Evolutionary conservation across 768 basidiomycete species (phyloP).

Genomic region (Coprinopsis sp.): DNA sequence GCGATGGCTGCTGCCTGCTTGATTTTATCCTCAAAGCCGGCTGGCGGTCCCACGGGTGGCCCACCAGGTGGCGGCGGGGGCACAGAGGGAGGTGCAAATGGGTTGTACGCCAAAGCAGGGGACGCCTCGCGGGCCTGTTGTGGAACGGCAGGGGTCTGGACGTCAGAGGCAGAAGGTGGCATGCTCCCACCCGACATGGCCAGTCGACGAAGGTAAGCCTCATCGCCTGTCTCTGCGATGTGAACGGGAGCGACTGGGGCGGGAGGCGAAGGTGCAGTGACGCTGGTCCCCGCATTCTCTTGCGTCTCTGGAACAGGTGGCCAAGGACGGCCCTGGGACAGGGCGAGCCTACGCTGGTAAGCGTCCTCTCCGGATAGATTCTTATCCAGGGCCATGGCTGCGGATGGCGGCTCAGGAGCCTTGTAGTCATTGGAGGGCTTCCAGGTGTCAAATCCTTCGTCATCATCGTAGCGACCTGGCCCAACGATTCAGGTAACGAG

Average conservation of each 20-base stretch:
- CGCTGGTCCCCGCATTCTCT: slow-evolving; percentile 14
- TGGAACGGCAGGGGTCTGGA: slow-evolving; percentile 17
- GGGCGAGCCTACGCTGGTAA: slow-evolving; percentile 68
- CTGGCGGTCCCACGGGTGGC: slow-evolving; percentile 25
- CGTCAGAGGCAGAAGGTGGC: slow-evolving; percentile 20
- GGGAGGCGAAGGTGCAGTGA: neutral
- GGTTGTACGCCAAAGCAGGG: slow-evolving; percentile 60
- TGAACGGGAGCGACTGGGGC: slow-evolving; percentile 13
- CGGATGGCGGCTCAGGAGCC: slow-evolving; percentile 22
- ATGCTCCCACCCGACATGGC: slow-evolving; percentile 46
- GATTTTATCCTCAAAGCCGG: slow-evolving; percentile 57
- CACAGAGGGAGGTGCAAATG: slow-evolving; percentile 60
- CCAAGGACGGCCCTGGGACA: slow-evolving; percentile 40
- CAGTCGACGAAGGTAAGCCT: slow-evolving; percentile 60
- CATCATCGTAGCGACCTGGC: slow-evolving; percentile 43
- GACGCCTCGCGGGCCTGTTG: slow-evolving; percentile 28
- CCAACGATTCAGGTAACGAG: slow-evolving; percentile 6
- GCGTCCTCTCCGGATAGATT: slow-evolving; percentile 74
- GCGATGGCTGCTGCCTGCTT: slow-evolving; percentile 83
- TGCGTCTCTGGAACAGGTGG: neutral
- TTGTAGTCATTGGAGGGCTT: slow-evolving; percentile 23
- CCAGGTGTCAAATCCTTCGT: slow-evolving; percentile 49
- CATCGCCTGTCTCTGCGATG: slow-evolving; percentile 52
- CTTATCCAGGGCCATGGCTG: slow-evolving; percentile 33
- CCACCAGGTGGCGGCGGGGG: slow-evolving; percentile 52